Conservation (phyloP, 495 filamentous ascomycete species). For the Penicillium angulare region DNA sequence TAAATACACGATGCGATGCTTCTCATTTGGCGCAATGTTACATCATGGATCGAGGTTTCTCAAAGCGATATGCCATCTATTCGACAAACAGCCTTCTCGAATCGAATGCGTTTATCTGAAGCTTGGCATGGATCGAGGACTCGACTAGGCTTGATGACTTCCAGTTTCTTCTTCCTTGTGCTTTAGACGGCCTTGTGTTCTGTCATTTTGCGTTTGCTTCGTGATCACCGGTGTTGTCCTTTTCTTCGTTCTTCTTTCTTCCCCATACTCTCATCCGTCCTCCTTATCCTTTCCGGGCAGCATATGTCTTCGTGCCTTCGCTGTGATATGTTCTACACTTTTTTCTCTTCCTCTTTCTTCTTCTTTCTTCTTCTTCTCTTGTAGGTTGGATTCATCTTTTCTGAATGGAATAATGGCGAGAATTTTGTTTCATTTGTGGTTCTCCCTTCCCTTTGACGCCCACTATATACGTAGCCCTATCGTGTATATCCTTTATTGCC, state of each 20-base stretch:
- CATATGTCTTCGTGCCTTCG: conserved; percentile 29
- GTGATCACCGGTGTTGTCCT: conserved; percentile 26
- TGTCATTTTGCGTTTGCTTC: conserved; percentile 26
- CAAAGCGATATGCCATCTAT: conserved; percentile 19
- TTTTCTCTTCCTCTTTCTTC: conserved; percentile 10
- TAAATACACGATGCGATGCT: conserved; percentile 53
- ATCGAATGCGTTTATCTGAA: conserved; percentile 1
- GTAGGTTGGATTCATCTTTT: conserved; percentile 46
- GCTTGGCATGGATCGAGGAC: conserved; percentile 16
- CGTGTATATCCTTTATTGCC: too few relatives aligned
- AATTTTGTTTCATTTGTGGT: conserved; percentile 16
- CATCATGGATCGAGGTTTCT: conserved; percentile 26
- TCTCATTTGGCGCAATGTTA: conserved; percentile 33
- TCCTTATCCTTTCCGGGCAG: conserved; percentile 21
- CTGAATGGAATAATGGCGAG: conserved; percentile 44
- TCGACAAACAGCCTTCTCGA: conserved; percentile 16
- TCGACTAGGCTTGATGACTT: conserved; percentile 12
- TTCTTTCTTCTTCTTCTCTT: conserved; percentile 21
- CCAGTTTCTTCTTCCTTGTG: conserved; percentile 28
- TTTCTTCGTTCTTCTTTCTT: conserved; percentile 6
- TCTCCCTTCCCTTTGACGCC: too few relatives aligned
- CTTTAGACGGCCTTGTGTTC: conserved; percentile 42
- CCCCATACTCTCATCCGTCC: not conserved
- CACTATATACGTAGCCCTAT: not conserved
- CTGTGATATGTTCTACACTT: conserved; percentile 18